These are phyloP conservation scores for Arabidopsis arenosa DNA, from an alignment of 345 rosid species.

Conservation along the genomic window DNA sequence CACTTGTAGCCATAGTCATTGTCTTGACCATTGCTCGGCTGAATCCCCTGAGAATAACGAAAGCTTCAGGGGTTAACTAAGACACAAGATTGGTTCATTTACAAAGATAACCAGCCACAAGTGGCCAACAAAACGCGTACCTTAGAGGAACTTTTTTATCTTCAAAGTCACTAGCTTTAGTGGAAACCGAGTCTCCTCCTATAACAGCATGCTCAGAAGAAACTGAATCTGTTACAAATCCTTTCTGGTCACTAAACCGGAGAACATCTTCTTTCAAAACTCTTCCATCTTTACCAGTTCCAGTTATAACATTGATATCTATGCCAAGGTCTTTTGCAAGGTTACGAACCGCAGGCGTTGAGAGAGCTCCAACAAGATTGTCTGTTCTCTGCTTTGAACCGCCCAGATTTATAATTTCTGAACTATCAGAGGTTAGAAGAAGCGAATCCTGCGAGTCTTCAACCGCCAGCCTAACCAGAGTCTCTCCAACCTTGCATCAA, in stretches of 20 bases:
- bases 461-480: conserved; percentile 70
- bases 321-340: conserved; percentile 81
- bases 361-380: conserved; percentile 54
- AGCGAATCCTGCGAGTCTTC: conserved; percentile 52
- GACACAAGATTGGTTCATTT: not conserved
- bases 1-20: conserved; percentile 89
- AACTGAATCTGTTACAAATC: conserved; percentile 45
- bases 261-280: conserved; percentile 82
- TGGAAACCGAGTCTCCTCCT: conserved; percentile 45
- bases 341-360: conserved; percentile 81
- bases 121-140: conserved; percentile 43
- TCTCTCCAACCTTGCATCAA: conserved; percentile 80
- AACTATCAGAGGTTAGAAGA: conserved; percentile 26
- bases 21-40: conserved; percentile 90
- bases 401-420: conserved; percentile 33
- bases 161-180: conserved; percentile 41
- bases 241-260: conserved; percentile 58
- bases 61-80: not conserved
- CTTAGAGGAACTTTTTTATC: conserved; percentile 75
- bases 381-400: conserved; percentile 43
- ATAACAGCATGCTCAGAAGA: conserved; percentile 36
- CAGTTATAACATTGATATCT: conserved; percentile 60
- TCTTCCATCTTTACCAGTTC: conserved; percentile 79
- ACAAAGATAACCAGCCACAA: too few relatives aligned
- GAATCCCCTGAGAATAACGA: conserved; percentile 68